Base-by-base conservation (phyloP, 345 rosid genomes). In the Theobroma cacao region DNA sequence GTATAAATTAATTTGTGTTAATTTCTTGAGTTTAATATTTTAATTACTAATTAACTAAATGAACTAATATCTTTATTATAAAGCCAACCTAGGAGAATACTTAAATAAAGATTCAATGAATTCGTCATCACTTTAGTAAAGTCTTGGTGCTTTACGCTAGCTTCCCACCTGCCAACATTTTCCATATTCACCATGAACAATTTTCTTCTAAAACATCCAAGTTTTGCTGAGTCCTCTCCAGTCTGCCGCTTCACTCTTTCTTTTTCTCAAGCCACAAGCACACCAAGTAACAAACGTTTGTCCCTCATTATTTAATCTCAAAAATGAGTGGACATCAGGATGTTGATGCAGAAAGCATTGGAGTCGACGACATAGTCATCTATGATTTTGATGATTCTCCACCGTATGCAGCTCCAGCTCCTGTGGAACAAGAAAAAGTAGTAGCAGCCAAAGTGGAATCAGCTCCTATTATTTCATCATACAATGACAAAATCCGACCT, bases 401-500 rank as follows among this genome's bases (percentile, higher is more conserved):
- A 50, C 18, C 55, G 17, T 1, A 17, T 18, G 5, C 20, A 15
- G 18, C 5, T 3, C 6, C 4, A 0, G n/a, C 55, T 50, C 20
- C 55, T 15, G 3, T 0, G 55, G 18, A 17, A 15, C 53, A 48
- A 15, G 18, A 15, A 15, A 48, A 15, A 3, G 20, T 48, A 14
- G 53, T 15, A 5, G 55, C 55, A 50, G n/a, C 55, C 18, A 6
- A 50, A 50, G 55, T 50, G 5, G n/a, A 17, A 7, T 7, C 45
- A 17, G 76, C 74, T 3, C 90, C 88, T 0, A 75, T 89, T 10
- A 76, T 71, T 0, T 73, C 87, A 0, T 88, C 87, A 2, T 86
- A 83, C 79, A 89, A 86, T 5, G 85, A 86, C 3, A 77, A 56
- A 0, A 85, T 87, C 40, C 75, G 90, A 7, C 90, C 90, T 24